Conservation (phyloP, 176 grass and related monocot genomes). For the Zizania latifolia region DNA sequence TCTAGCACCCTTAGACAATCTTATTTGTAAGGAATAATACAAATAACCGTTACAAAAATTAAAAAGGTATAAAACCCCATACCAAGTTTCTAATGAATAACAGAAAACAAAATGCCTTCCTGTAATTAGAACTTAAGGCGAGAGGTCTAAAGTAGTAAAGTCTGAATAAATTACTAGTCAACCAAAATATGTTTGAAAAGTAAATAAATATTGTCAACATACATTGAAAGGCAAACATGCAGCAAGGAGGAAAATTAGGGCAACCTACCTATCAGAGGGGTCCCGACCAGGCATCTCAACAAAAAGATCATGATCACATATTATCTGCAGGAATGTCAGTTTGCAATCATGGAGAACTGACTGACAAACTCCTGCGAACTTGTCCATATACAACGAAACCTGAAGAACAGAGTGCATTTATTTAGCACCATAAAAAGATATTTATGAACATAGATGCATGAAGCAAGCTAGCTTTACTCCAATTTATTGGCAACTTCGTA, state of each 20-base stretch:
- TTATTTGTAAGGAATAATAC: neutral
- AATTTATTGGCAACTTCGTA: neutral
- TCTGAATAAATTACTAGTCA: neutral
- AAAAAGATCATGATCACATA: constrained; percentile 98
- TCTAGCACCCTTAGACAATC: neutral
- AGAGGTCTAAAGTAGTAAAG: neutral
- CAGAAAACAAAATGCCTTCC: neutral
- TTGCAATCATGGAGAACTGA: constrained; percentile 96
- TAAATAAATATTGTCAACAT: constrained; percentile 18
- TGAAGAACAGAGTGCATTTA: constrained; percentile 29
- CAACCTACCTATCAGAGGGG: constrained; percentile 87
- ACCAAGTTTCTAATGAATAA: neutral
- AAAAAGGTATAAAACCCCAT: neutral
- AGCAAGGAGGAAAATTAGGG: neutral
- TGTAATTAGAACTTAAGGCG: neutral
- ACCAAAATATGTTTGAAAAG: constrained; percentile 3
- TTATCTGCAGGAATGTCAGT: constrained; percentile 95
- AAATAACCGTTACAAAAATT: neutral
- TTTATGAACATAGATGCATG: neutral
- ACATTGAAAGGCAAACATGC: constrained; percentile 6
- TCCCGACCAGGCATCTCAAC: constrained; percentile 99
- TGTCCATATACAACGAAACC: constrained; percentile 98
- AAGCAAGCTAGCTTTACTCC: neutral
- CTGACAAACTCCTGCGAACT: constrained; percentile 99
- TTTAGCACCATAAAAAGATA: constrained; percentile 12